These are phyloP conservation scores for Dryas alaskensis DNA, from an alignment of 306 rosid genomes.

Conservation along the genomic window DNA sequence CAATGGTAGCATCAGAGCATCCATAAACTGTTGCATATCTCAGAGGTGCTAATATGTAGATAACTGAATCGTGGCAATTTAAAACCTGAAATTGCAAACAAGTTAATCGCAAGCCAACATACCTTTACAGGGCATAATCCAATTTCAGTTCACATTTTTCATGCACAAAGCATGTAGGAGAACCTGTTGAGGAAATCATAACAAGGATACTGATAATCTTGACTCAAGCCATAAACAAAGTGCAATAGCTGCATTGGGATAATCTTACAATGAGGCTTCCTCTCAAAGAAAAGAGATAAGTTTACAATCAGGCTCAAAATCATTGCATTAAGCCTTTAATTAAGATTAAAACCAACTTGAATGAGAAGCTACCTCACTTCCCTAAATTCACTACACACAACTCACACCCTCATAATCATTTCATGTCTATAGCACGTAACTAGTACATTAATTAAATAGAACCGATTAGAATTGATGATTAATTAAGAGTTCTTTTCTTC, in stretches of 20 bases:
- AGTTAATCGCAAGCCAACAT: conserved; percentile 1
- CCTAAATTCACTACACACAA: neutral
- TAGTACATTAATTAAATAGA: neutral
- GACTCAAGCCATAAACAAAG: neutral
- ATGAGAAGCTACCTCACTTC: neutral
- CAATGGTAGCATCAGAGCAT: conserved; percentile 92
- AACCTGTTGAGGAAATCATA: conserved; percentile 6
- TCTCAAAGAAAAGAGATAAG: too few relatives aligned
- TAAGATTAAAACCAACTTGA: neutral
- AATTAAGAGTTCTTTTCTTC: neutral
- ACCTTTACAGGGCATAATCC: neutral
- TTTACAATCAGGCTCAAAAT: neutral
- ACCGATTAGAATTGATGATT: neutral
- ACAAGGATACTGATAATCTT: neutral
- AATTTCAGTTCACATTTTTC: neutral
- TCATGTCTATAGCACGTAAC: neutral
- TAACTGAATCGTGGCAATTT: conserved; percentile 87
- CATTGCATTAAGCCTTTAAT: neutral
- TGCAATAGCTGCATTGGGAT: neutral
- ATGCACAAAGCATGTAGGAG: conserved; percentile 1
- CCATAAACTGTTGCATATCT: conserved; percentile 91
- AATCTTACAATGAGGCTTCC: neutral
- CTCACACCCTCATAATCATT: neutral
- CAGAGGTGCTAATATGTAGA: conserved; percentile 83
- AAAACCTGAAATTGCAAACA: conserved; percentile 60